phyloP scores from a whole-genome alignment of 2,329 filamentous ascomycete species.

The Claviceps cyperi region DNA sequence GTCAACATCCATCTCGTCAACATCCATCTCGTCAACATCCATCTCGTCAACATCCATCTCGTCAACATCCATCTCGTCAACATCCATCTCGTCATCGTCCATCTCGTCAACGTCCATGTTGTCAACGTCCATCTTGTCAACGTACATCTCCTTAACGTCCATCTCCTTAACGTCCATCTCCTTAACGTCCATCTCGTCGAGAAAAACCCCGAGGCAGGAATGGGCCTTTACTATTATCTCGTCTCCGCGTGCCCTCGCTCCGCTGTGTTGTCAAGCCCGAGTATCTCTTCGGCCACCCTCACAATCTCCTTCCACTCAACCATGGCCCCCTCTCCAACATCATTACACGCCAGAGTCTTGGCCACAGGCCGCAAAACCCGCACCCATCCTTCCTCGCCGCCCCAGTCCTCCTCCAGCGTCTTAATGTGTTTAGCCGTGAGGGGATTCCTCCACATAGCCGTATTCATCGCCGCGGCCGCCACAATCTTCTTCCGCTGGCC shows the following conservation, averaged over 20 bases:
- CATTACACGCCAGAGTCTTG: constrained; percentile 73
- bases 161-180: too few relatives aligned
- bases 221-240: too few relatives aligned
- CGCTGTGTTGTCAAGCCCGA: constrained; percentile 16
- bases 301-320: constrained; percentile 67
- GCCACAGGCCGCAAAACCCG: constrained; percentile 58
- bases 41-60: too few relatives aligned
- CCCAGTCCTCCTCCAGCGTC: constrained; percentile 64
- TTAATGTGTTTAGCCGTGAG: constrained; percentile 59
- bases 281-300: constrained; percentile 39
- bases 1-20: too few relatives aligned
- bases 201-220: too few relatives aligned
- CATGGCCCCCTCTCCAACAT: constrained; percentile 74
- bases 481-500: constrained; percentile 46
- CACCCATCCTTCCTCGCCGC: constrained; percentile 33
- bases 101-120: too few relatives aligned
- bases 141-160: too few relatives aligned
- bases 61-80: too few relatives aligned
- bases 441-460: constrained; percentile 78
- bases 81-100: too few relatives aligned
- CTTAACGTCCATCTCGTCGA: too few relatives aligned
- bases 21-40: too few relatives aligned
- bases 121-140: too few relatives aligned
- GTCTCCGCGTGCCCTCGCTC: not conserved
- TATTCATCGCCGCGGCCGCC: constrained; percentile 78